phyloP scores from a whole-genome alignment of 1,284 basidiomycete genomes.

The Apiotrichum siamense region DNA sequence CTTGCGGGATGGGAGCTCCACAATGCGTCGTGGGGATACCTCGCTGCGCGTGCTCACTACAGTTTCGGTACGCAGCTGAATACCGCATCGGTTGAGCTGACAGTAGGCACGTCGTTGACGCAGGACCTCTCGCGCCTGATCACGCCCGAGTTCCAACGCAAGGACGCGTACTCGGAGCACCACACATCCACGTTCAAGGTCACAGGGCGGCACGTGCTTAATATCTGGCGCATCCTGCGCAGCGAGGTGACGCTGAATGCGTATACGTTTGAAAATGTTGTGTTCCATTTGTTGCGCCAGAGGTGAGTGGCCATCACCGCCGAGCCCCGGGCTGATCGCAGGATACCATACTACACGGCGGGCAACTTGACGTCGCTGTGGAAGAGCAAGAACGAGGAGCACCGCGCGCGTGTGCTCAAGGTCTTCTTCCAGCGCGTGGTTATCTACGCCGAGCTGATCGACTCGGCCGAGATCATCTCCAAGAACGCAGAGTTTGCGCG shows the following conservation, averaged over 20 bases:
- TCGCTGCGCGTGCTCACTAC: slow-evolving; percentile 60
- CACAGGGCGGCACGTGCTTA: slow-evolving; percentile 81
- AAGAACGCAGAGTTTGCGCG: slow-evolving; percentile 94
- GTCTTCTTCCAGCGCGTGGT: slow-evolving; percentile 61
- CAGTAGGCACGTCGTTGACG: slow-evolving; percentile 50
- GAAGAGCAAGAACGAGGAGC: slow-evolving; percentile 55
- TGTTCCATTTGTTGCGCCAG: slow-evolving; percentile 66
- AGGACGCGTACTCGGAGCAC: slow-evolving; percentile 66
- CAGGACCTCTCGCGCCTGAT: slow-evolving; percentile 66
- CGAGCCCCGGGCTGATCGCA: slow-evolving; percentile 33
- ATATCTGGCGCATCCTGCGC: slow-evolving; percentile 87
- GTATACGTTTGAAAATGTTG: slow-evolving; percentile 88
- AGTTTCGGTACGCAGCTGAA: slow-evolving; percentile 54
- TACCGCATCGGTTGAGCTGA: neutral
- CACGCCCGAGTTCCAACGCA: slow-evolving; percentile 48
- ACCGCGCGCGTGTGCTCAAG: slow-evolving; percentile 55
- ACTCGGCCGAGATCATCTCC: slow-evolving; percentile 70
- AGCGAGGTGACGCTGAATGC: slow-evolving; percentile 70
- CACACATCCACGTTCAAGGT: slow-evolving; percentile 79
- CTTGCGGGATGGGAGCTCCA: slow-evolving; percentile 90
- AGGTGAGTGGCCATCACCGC: slow-evolving; percentile 52
- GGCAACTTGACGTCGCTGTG: slow-evolving; percentile 69
- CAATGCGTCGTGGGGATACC: slow-evolving; percentile 81
- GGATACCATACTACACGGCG: slow-evolving; percentile 69
- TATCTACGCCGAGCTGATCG: slow-evolving; percentile 69